Conservation (phyloP, 2,329 filamentous ascomycete species). For the Xylariaceae sp. region DNA sequence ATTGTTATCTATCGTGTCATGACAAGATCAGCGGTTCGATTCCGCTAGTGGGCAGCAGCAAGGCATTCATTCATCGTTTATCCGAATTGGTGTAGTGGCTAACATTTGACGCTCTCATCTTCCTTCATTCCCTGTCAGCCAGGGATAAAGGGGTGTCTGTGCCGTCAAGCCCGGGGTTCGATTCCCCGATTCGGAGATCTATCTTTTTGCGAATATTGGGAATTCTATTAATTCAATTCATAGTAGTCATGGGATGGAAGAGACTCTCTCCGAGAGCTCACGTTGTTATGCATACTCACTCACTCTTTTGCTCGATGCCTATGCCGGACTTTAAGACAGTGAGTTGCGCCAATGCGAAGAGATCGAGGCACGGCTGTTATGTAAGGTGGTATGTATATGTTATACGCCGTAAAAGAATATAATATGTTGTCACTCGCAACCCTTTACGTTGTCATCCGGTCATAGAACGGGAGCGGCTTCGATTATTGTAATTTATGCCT, state of each 20-base stretch:
- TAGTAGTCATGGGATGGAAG: neutral
- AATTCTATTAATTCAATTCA: neutral
- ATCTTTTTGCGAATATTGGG: neutral
- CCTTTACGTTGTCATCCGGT: no score
- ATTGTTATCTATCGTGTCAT: neutral
- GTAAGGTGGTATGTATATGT: no score
- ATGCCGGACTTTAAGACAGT: no score
- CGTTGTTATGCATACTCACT: no score
- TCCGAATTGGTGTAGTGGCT: conserved; percentile 30
- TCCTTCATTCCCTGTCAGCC: neutral
- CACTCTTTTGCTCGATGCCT: no score
- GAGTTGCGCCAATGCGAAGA: no score
- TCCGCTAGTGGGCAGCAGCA: neutral
- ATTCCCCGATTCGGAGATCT: conserved; percentile 29
- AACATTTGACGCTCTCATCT: conserved; percentile 29
- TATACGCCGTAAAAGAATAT: no score
- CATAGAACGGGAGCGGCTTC: no score
- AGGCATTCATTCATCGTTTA: neutral
- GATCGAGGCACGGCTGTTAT: no score
- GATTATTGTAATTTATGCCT: no score
- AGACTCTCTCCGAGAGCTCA: no score
- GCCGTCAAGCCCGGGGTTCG: conserved; percentile 29
- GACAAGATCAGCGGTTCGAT: neutral
- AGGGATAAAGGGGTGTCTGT: neutral
- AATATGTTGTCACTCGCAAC: no score